phyloP scores from a whole-genome alignment of 805 yeast genomes.

The Priceomyces carsonii region DNA sequence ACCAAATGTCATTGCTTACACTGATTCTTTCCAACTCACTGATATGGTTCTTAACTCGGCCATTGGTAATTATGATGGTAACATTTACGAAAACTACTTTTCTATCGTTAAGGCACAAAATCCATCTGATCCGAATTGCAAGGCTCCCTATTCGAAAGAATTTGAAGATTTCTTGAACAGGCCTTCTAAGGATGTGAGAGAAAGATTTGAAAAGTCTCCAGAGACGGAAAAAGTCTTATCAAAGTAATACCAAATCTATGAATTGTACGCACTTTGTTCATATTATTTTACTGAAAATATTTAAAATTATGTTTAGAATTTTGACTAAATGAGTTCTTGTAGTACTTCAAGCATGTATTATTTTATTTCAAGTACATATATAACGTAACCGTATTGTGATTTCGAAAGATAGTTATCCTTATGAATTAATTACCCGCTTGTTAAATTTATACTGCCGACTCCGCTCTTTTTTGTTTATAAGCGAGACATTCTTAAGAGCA shows the following conservation, averaged over 20 bases:
- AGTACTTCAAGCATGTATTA: too few relatives aligned
- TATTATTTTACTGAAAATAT: neutral
- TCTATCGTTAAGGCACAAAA: constrained; percentile 33
- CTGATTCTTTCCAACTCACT: constrained; percentile 45
- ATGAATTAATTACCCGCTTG: too few relatives aligned
- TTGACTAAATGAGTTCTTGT: too few relatives aligned
- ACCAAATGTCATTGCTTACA: constrained; percentile 41
- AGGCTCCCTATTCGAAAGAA: constrained; percentile 42
- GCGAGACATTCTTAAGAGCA: too few relatives aligned
- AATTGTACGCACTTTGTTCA: neutral
- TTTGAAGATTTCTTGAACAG: constrained; percentile 45
- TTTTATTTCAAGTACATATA: too few relatives aligned
- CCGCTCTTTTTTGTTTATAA: too few relatives aligned
- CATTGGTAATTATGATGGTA: constrained; percentile 44
- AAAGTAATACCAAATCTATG: constrained; percentile 12
- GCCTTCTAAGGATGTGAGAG: constrained; percentile 34
- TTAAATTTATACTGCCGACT: too few relatives aligned
- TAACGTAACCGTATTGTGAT: too few relatives aligned
- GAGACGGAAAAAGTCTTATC: constrained; percentile 35
- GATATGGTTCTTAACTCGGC: constrained; percentile 45
- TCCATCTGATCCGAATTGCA: constrained; percentile 30
- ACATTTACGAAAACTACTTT: constrained; percentile 46
- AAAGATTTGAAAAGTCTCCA: constrained; percentile 36
- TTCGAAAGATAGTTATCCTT: too few relatives aligned
- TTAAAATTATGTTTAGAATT: too few relatives aligned